Base-by-base conservation (phyloP, 495 filamentous ascomycete species). In the Collariella sp. region DNA sequence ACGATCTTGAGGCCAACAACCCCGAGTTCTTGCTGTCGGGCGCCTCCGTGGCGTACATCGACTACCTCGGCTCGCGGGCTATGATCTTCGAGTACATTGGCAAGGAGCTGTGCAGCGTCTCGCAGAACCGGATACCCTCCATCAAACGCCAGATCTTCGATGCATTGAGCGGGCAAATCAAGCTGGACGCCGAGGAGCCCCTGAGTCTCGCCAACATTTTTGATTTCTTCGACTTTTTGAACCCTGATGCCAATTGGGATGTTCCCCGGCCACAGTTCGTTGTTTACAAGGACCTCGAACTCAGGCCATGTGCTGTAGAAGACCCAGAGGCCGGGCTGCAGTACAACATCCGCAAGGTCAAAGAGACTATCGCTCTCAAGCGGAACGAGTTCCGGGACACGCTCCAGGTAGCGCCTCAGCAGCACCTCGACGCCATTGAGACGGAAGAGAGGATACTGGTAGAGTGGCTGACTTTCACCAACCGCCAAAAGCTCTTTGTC, bases 221-320 rank as follows among this genome's bases (percentile, higher is more conserved):
- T 67, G 94, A 96, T 58, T 79, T 96, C 19, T 89, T 95, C 52
- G 94, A 97, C 69, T 96, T 97, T 52, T 76, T 89, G 29, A 84
- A 90, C 51, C 67, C 88, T 7, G 83, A 90, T 39, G 74, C 83
- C 39, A 48, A 72, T 2, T 76, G 76, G 56, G 58, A 73, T 35
- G 62, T 77, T 33, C 51, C 68, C 10, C 50, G 61, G 2, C 83
- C 87, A 7, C 52, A 72, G 12, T 68, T 82, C 18, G 65, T 66
- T 10, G 72, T 79, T 35, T 83, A 90, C 49, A 64, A 72, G 15
- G 79, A 81, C 38, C 60, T 91, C 34, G 79, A 85, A 53, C 62
- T 91, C 40, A 69, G 76, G 4, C 63, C 81, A 7, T 91, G 81
- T 53, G 67, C 75, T 1, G 76, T 77, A 47, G 58, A 70, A 11